Evolutionary conservation across 1,284 basidiomycete genomes (phyloP).

Genomic region (Prillingera fragicola): DNA sequence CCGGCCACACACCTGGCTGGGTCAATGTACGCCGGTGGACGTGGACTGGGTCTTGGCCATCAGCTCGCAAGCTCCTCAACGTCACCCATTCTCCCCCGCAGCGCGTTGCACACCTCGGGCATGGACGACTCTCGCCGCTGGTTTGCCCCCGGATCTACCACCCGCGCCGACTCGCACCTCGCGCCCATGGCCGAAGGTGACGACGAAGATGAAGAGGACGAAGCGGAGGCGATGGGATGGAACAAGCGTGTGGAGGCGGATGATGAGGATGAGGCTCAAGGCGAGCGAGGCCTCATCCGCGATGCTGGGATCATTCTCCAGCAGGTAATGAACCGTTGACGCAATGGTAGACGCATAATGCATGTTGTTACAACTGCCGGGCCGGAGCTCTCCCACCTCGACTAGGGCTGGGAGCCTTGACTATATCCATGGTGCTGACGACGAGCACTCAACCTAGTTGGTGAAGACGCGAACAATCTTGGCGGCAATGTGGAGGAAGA

Average conservation of each 20-base stretch:
- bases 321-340: slow-evolving; percentile 39
- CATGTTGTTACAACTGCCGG: no score
- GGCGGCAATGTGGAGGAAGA: slow-evolving; percentile 96
- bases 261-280: slow-evolving; percentile 18
- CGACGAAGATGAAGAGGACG: slow-evolving; percentile 17
- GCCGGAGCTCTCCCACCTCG: no score
- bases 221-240: slow-evolving; percentile 20
- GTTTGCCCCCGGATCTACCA: not conserved
- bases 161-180: not conserved
- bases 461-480: slow-evolving; percentile 88
- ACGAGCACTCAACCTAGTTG: no score
- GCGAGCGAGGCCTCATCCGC: slow-evolving; percentile 27
- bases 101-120: slow-evolving; percentile 7
- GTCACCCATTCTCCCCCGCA: no score
- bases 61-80: not conserved
- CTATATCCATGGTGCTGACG: no score
- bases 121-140: not conserved
- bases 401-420: no score
- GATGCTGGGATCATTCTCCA: slow-evolving; percentile 43
- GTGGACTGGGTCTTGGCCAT: slow-evolving; percentile 6
- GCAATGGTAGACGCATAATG: no score
- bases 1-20: slow-evolving; percentile 1
- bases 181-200: slow-evolving; percentile 13
- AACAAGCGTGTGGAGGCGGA: slow-evolving; percentile 9
- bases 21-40: slow-evolving; percentile 16